Conservation (phyloP, 1,284 basidiomycete species). For the Pseudozyma thailandica region DNA sequence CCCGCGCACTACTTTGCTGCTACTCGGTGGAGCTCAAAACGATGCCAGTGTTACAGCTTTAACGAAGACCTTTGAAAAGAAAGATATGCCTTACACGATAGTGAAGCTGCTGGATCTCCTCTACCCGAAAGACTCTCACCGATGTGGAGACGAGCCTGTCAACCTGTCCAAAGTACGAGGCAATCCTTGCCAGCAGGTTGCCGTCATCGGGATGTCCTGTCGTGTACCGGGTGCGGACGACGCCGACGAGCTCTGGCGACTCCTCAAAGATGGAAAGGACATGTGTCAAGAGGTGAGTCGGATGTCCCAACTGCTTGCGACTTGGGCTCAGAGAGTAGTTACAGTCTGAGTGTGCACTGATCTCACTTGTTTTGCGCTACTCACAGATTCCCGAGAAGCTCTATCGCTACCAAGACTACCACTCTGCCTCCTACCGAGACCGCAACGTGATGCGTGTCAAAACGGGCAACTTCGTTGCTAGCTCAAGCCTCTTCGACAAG, state of each 20-base stretch:
- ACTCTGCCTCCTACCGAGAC: slow-evolving; percentile 42
- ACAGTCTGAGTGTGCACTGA: not conserved
- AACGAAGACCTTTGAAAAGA: not conserved
- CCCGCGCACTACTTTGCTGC: slow-evolving; percentile 10
- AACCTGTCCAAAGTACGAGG: slow-evolving; percentile 41
- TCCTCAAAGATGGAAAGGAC: slow-evolving; percentile 39
- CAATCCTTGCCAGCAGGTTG: slow-evolving; percentile 41
- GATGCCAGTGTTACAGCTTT: slow-evolving; percentile 11
- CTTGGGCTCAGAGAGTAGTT: too few species aligned
- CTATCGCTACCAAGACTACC: slow-evolving; percentile 49
- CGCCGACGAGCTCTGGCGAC: slow-evolving; percentile 44
- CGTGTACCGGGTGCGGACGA: slow-evolving; percentile 48
- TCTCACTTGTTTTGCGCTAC: not conserved
- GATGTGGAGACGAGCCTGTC: slow-evolving; percentile 36
- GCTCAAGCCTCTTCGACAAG: slow-evolving; percentile 36
- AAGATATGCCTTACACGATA: not conserved
- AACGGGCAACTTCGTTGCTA: slow-evolving; percentile 35
- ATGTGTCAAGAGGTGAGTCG: slow-evolving; percentile 39
- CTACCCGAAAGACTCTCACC: slow-evolving; percentile 23
- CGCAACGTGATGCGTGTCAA: slow-evolving; percentile 53
- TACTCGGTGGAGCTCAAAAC: slow-evolving; percentile 17
- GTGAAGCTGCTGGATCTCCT: slow-evolving; percentile 32
- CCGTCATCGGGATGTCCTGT: slow-evolving; percentile 53
- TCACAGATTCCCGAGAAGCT: slow-evolving; percentile 35
- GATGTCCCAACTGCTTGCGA: not conserved